phyloP scores from a whole-genome alignment of 805 yeast species.

The Candida morakotiae region DNA sequence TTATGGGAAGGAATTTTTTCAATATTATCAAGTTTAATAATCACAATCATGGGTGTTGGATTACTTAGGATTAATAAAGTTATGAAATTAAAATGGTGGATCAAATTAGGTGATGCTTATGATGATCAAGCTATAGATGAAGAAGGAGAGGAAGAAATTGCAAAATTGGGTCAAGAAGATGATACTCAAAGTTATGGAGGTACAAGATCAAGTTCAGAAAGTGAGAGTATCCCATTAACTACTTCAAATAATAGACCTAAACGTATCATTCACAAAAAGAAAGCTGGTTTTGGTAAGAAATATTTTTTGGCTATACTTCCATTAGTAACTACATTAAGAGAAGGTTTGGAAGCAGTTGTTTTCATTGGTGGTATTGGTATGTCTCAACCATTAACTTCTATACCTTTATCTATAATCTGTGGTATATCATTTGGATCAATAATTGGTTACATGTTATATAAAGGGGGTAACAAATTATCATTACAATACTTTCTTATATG shows the following conservation, averaged over 20 bases:
- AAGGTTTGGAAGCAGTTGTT: constrained; percentile 88
- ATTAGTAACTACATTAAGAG: constrained; percentile 80
- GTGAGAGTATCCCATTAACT: constrained; percentile 9
- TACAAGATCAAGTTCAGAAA: constrained; percentile 7
- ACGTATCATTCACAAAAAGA: neutral
- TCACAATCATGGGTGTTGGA: constrained; percentile 84
- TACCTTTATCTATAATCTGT: constrained; percentile 50
- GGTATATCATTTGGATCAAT: constrained; percentile 58
- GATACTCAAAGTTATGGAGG: constrained; percentile 6
- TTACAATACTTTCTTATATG: constrained; percentile 68
- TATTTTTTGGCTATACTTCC: constrained; percentile 77
- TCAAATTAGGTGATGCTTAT: constrained; percentile 41
- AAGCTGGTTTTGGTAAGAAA: constrained; percentile 40
- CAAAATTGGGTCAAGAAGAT: constrained; percentile 11
- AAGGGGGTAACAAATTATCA: constrained; percentile 75
- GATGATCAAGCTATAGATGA: constrained; percentile 12
- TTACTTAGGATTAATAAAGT: constrained; percentile 72
- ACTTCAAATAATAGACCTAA: neutral
- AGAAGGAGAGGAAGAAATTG: constrained; percentile 13
- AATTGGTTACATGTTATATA: constrained; percentile 66
- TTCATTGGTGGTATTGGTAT: constrained; percentile 83
- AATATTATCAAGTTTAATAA: constrained; percentile 70
- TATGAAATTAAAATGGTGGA: constrained; percentile 75
- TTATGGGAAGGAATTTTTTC: constrained; percentile 87
- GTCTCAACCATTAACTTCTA: constrained; percentile 58